Percentiles rank a stretch among this genome's conserved stretches.
Conservation (phyloP, 306 rosid species). For the Fragaria ananassa region DNA sequence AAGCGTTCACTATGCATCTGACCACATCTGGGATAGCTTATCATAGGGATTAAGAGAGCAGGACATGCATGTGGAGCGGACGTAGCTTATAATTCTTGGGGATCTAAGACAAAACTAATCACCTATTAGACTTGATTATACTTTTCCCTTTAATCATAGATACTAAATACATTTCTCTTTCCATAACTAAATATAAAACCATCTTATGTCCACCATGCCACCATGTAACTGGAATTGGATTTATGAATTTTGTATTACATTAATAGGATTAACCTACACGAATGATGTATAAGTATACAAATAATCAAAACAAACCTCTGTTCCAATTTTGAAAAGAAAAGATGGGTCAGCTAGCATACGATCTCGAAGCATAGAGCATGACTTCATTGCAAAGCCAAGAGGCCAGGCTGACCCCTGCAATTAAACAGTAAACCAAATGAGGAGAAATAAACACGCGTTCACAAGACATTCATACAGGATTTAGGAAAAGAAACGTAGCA, state of each 20-base stretch:
- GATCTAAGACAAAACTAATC: neutral
- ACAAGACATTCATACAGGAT: neutral
- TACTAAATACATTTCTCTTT: neutral
- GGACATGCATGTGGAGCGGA: neutral
- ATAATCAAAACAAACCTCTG: conserved; percentile 70
- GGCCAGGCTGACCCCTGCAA: conserved; percentile 73
- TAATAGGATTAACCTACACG: conserved; percentile 16
- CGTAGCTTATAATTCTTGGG: neutral
- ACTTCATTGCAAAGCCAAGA: conserved; percentile 67
- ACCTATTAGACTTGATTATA: neutral
- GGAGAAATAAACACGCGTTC: conserved; percentile 6
- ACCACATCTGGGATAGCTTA: neutral
- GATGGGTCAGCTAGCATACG: conserved; percentile 92
- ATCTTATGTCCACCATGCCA: conserved; percentile 2
- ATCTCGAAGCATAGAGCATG: conserved; percentile 70
- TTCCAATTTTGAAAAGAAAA: conserved; percentile 84
- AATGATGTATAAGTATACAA: conserved; percentile 5
- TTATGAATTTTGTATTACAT: neutral
- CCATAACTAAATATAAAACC: neutral
- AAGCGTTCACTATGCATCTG: neutral
- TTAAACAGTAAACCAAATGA: conserved; percentile 8
- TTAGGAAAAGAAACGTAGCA: neutral
- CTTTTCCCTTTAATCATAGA: neutral
- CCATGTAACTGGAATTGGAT: conserved; percentile 7
- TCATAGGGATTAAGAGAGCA: neutral